Conservation (phyloP, 2,329 filamentous ascomycete genomes). For the Emmonsia crescens region DNA sequence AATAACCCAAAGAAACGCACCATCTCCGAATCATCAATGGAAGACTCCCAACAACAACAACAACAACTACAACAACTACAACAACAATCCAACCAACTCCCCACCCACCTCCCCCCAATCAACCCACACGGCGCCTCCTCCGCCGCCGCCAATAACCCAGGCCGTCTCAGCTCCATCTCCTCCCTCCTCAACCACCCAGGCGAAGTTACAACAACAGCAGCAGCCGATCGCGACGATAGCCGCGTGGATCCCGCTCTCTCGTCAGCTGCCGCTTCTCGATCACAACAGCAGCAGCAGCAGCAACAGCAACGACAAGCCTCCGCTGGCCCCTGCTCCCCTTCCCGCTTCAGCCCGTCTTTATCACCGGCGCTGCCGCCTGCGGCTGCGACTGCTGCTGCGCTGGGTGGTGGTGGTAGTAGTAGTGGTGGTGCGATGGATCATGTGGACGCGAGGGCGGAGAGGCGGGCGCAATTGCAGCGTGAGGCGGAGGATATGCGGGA, state of each 20-base stretch:
- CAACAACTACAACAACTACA: background rate
- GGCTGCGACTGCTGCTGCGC: conserved; percentile 23
- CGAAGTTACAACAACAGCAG: background rate
- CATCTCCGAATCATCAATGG: conserved; percentile 24
- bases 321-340: conserved; percentile 7
- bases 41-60: conserved; percentile 9
- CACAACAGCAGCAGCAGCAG: conserved; percentile 22
- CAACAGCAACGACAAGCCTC: conserved; percentile 2
- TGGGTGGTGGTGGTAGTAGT: background rate
- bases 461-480: conserved; percentile 54
- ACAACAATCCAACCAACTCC: conserved; percentile 17
- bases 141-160: conserved; percentile 33
- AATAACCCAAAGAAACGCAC: conserved; percentile 27
- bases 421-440: conserved; percentile 24
- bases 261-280: conserved; percentile 13
- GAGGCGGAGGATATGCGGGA: conserved; percentile 69
- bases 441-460: conserved; percentile 49
- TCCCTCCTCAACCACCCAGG: conserved; percentile 60
- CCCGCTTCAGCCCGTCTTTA: conserved; percentile 6
- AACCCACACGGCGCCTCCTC: conserved; percentile 14
- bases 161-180: conserved; percentile 61
- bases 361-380: conserved; percentile 16
- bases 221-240: conserved; percentile 11
- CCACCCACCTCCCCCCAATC: conserved; percentile 30
- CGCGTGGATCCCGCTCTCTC: conserved; percentile 33